These are phyloP conservation scores for Inosperma sp. DNA, from an alignment of 768 basidiomycete species.

Conservation along the genomic window DNA sequence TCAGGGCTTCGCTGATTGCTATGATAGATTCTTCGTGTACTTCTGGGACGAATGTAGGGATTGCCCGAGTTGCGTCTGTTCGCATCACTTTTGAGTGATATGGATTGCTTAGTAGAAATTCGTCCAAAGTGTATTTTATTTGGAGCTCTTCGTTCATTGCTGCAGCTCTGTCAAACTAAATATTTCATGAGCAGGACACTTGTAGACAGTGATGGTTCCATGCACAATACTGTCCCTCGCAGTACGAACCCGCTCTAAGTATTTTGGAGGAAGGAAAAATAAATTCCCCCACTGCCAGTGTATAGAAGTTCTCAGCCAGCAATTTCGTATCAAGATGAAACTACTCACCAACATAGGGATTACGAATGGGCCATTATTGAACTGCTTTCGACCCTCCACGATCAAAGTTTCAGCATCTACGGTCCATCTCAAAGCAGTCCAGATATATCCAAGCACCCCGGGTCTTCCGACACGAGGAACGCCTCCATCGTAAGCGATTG, in stretches of 20 bases:
- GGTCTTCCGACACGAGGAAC: slow-evolving; percentile 32
- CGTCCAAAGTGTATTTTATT: slow-evolving; percentile 36
- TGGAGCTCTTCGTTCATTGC: slow-evolving; percentile 35
- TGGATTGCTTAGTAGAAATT: slow-evolving; percentile 29
- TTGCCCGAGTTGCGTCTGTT: slow-evolving; percentile 35
- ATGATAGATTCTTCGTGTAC: slow-evolving; percentile 33
- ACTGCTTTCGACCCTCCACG: slow-evolving; percentile 26
- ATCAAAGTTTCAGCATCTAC: slow-evolving; percentile 29
- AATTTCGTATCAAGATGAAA: neutral
- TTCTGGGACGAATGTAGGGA: too few relatives aligned
- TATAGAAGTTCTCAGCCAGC: slow-evolving; percentile 9
- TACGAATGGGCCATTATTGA: slow-evolving; percentile 29
- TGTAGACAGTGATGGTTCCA: neutral
- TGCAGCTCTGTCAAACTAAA: slow-evolving; percentile 33
- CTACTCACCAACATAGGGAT: slow-evolving; percentile 33
- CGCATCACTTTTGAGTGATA: slow-evolving; percentile 34
- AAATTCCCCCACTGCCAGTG: slow-evolving; percentile 33
- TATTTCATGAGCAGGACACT: neutral
- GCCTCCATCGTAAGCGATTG: slow-evolving; percentile 28
- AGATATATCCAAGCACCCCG: slow-evolving; percentile 30
- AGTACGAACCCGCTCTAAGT: slow-evolving; percentile 28
- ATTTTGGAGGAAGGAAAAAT: slow-evolving; percentile 31
- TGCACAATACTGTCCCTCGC: slow-evolving; percentile 32
- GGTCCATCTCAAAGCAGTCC: slow-evolving; percentile 22
- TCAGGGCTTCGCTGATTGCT: slow-evolving; percentile 24